phyloP scores from a whole-genome alignment of 2,329 filamentous ascomycete genomes.

The Colletotrichum acutatum region DNA sequence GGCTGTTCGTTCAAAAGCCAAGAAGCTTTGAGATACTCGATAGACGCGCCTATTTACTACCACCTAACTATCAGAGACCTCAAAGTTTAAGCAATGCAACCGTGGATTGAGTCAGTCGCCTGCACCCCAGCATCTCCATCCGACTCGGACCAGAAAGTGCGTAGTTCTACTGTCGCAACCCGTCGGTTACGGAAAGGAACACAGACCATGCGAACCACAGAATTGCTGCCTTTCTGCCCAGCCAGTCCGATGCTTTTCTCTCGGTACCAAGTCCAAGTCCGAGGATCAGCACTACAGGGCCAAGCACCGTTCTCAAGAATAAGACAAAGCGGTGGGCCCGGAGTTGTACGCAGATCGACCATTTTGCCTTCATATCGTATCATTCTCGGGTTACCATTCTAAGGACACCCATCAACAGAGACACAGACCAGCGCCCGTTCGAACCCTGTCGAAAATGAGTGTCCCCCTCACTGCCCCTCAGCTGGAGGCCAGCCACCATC shows the following conservation, averaged over 20 bases:
- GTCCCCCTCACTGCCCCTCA: background rate
- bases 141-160: background rate
- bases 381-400: too few relatives aligned
- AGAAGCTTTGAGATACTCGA: background rate
- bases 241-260: background rate
- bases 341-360: background rate
- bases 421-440: background rate
- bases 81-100: background rate
- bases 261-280: background rate
- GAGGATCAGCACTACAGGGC: background rate
- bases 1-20: background rate
- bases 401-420: background rate
- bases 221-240: background rate
- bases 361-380: background rate
- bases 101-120: conserved; percentile 5
- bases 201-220: background rate
- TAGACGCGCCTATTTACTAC: background rate
- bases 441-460: conserved; percentile 17
- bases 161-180: background rate
- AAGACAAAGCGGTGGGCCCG: background rate
- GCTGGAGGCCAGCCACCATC: background rate
- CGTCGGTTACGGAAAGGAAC: background rate
- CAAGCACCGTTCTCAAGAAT: background rate
- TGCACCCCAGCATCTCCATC: background rate
- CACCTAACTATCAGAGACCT: background rate